phyloP scores from a whole-genome alignment of 2,329 filamentous ascomycete genomes.

The Graphilbum ipis-grandicollis region DNA sequence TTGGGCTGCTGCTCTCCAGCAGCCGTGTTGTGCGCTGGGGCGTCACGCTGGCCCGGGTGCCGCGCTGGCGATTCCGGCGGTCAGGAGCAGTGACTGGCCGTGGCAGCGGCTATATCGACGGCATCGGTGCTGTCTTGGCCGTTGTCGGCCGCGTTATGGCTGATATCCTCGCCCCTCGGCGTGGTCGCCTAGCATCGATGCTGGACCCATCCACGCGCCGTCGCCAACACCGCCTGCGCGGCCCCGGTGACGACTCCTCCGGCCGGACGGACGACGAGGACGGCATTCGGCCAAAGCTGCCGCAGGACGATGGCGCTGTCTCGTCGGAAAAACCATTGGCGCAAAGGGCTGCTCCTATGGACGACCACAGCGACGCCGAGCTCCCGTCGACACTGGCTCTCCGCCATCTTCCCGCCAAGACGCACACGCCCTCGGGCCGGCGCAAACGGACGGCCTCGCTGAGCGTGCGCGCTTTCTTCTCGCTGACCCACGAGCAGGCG shows the following conservation, averaged over 20 bases:
- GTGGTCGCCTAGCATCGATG: slow-evolving; percentile 16
- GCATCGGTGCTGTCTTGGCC: slow-evolving; percentile 21
- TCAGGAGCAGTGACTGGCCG: slow-evolving; percentile 15
- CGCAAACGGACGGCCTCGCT: slow-evolving; percentile 47
- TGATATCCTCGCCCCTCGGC: slow-evolving; percentile 13
- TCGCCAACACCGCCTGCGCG: slow-evolving; percentile 13
- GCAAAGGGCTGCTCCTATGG: too few species aligned
- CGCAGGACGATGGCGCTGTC: neutral
- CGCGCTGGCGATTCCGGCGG: slow-evolving; percentile 73
- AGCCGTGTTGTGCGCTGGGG: slow-evolving; percentile 65
- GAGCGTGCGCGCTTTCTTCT: slow-evolving; percentile 55
- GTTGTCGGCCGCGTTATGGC: slow-evolving; percentile 14
- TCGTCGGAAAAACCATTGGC: too few species aligned
- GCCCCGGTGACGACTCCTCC: slow-evolving; percentile 16
- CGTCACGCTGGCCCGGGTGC: slow-evolving; percentile 70
- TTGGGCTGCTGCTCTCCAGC: slow-evolving; percentile 58
- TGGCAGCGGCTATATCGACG: slow-evolving; percentile 14
- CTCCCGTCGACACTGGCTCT: neutral
- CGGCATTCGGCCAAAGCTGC: neutral
- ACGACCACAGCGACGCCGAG: neutral
- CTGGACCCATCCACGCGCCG: slow-evolving; percentile 3
- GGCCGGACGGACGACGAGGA: neutral
- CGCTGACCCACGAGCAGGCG: slow-evolving; percentile 66
- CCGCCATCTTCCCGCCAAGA: slow-evolving; percentile 15
- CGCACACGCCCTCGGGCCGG: slow-evolving; percentile 44